These are phyloP conservation scores for Pseudocercospora ulei DNA, from an alignment of 2,329 filamentous ascomycete species.

Conservation along the genomic window DNA sequence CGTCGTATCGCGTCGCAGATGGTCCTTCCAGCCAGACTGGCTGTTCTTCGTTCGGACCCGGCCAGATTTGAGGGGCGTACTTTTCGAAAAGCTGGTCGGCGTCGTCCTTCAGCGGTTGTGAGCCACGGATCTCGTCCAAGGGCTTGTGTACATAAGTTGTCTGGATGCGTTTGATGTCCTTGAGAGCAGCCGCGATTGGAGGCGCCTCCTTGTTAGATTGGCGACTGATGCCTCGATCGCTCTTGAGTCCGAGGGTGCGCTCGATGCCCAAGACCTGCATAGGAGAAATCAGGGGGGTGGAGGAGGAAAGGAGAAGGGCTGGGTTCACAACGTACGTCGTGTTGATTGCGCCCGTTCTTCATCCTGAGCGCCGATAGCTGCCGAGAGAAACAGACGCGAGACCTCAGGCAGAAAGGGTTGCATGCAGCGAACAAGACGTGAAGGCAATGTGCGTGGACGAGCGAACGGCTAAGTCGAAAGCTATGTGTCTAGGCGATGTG, in stretches of 20 bases:
- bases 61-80: slow-evolving; percentile 17
- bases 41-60: slow-evolving; percentile 11
- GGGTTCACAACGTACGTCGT: slow-evolving; percentile 5
- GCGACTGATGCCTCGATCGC: slow-evolving; percentile 17
- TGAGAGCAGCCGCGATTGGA: slow-evolving; percentile 15
- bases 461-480: no score
- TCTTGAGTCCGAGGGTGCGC: slow-evolving; percentile 16
- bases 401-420: background rate
- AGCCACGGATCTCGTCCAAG: slow-evolving; percentile 15
- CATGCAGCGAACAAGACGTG: no score
- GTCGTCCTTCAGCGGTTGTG: slow-evolving; percentile 14
- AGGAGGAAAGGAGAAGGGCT: background rate
- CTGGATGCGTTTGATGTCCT: slow-evolving; percentile 17
- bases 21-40: slow-evolving; percentile 17
- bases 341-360: slow-evolving; percentile 16
- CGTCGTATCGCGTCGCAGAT: slow-evolving; percentile 12
- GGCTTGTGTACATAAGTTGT: slow-evolving; percentile 14
- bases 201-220: slow-evolving; percentile 18
- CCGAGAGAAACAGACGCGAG: background rate
- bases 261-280: slow-evolving; percentile 16
- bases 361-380: slow-evolving; percentile 6
- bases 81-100: slow-evolving; percentile 13
- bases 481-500: no score
- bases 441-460: no score
- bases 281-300: background rate